phyloP scores from a whole-genome alignment of 345 rosid species.

The Firmiana major region DNA sequence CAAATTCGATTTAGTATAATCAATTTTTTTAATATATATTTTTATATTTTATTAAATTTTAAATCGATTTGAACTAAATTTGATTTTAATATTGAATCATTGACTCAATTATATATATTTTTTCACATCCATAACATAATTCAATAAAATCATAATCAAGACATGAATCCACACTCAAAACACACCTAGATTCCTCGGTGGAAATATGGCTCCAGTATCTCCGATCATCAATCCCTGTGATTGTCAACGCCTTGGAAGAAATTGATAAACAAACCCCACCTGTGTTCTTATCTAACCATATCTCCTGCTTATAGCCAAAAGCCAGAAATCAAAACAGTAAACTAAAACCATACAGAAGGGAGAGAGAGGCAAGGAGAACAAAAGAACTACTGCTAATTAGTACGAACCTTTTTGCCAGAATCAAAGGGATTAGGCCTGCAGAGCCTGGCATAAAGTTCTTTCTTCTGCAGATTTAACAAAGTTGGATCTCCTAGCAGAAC shows the following conservation, averaged over 20 bases:
- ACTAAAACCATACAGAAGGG: not conserved
- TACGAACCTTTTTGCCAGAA: slow-evolving; percentile 46
- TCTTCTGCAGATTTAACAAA: slow-evolving; percentile 31
- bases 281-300: slow-evolving; percentile 59
- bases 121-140: not conserved
- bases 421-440: slow-evolving; percentile 38
- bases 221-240: slow-evolving; percentile 73
- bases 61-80: no score
- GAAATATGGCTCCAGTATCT: slow-evolving; percentile 49
- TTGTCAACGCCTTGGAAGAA: slow-evolving; percentile 51
- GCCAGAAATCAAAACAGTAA: not conserved
- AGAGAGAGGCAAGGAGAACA: not conserved
- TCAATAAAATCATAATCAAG: not conserved
- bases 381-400: not conserved
- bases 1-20: no score
- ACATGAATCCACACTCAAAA: not conserved
- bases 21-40: no score
- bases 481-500: slow-evolving; percentile 42
- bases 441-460: slow-evolving; percentile 44
- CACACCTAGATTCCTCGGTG: slow-evolving; percentile 30
- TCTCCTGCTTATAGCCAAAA: slow-evolving; percentile 32
- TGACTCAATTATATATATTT: no score
- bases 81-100: no score
- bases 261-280: slow-evolving; percentile 55
- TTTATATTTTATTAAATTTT: no score